Evolutionary conservation across 1,284 basidiomycete genomes (phyloP), one percentile per base, ranked within the genome.

Genomic region (Ceratobasidium sp.): DNA sequence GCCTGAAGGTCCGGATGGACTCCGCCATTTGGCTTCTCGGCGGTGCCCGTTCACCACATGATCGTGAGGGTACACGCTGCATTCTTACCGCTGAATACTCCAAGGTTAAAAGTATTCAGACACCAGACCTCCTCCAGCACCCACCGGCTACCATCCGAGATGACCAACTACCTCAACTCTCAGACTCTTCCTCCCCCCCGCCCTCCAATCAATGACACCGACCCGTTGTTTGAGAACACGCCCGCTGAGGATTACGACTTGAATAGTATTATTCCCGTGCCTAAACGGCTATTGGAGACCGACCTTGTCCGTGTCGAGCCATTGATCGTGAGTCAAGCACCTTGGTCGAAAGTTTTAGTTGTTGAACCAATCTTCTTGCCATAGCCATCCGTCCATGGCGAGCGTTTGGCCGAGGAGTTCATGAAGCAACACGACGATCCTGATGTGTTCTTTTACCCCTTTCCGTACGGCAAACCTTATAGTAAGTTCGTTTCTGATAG

Each of bases 371-470:
- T 50, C 48, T 14, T 38, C 23, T 12, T 10, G 4, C 10, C 27
- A 14, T 30, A 66, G 64, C 64, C 64, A 7, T 27, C 23, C 18
- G 48, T 66, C 12, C 64, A 66, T 48, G 64, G 44, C 64, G 64
- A 66, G 44, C 64, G 30, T n/a, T 23, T 66, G 33, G 41, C 44
- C 20, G n/a, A 48, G 14, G 64, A 66, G 64, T 48, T 66, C n/a
- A 66, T 48, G 64, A 66, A 27, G 27, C 23, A 44, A 7, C 64
- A 48, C 30, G 44, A 48, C 10, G 44, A 12, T 5, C 64, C 64
- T 10, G 64, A 66, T 14, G 64, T 66, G 8, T 48, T 66, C 23
- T 66, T 66, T 18, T 66, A 66, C 30, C 44, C 64, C 14, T 66
- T 66, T 23, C 64, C 44, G 16, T 48, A 66, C 46, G 44, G 64